These are phyloP conservation scores for Fraxinus albicans DNA, from an alignment of 305 asterid genomes.

Conservation along the genomic window DNA sequence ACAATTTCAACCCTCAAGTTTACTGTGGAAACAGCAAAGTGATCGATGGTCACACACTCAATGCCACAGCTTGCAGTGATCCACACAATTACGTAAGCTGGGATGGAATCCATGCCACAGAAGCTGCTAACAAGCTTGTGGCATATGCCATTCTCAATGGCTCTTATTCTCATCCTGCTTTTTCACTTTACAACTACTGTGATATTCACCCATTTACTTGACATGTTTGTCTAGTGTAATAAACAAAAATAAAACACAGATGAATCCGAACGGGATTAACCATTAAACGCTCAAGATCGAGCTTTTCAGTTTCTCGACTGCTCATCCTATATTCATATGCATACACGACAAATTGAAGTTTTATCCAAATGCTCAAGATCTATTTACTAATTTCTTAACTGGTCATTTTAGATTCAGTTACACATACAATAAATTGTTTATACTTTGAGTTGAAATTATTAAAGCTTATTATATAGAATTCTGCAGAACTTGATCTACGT, in stretches of 20 bases:
- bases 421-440: not conserved
- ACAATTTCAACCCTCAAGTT: constrained; percentile 53
- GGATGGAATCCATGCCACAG: constrained; percentile 84
- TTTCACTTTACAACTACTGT: constrained; percentile 47
- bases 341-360: not conserved
- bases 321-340: not conserved
- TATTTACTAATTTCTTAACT: not conserved
- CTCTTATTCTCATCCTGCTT: constrained; percentile 66
- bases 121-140: constrained; percentile 70
- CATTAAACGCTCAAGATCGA: not conserved
- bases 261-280: not conserved
- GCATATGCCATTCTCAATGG: constrained; percentile 59
- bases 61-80: constrained; percentile 56
- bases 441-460: not conserved
- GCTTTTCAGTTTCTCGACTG: not conserved
- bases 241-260: not conserved
- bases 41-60: constrained; percentile 44
- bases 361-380: not conserved
- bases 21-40: constrained; percentile 52
- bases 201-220: constrained; percentile 45
- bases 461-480: not conserved
- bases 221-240: constrained; percentile 10
- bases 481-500: not conserved
- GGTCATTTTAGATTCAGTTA: not conserved
- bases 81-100: constrained; percentile 72